These are phyloP conservation scores for Colletotrichum musicola DNA, from an alignment of 2,329 filamentous ascomycete genomes.

Conservation along the genomic window DNA sequence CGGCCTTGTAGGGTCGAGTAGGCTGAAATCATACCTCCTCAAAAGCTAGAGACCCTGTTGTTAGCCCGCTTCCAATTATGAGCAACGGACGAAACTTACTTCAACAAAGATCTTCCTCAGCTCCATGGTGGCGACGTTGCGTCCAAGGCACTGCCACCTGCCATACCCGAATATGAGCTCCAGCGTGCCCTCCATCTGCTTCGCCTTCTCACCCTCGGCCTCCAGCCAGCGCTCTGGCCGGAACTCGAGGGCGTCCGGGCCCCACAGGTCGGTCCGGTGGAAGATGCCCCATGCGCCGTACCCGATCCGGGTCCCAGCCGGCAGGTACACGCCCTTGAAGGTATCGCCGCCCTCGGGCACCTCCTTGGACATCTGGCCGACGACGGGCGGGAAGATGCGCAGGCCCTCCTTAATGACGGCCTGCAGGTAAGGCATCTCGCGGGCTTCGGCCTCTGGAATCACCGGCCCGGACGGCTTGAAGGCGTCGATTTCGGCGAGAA, in stretches of 20 bases:
- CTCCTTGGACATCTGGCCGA: slow-evolving; percentile 53
- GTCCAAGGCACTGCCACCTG: slow-evolving; percentile 54
- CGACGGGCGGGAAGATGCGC: slow-evolving; percentile 53
- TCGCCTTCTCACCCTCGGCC: slow-evolving; percentile 45
- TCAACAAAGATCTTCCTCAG: slow-evolving; percentile 47
- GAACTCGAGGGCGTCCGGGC: slow-evolving; percentile 27
- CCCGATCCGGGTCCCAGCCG: slow-evolving; percentile 49
- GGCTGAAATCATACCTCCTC: slow-evolving; percentile 46
- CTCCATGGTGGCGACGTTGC: slow-evolving; percentile 54
- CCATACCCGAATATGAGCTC: slow-evolving; percentile 57
- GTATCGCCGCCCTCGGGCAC: slow-evolving; percentile 52
- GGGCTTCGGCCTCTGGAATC: slow-evolving; percentile 51
- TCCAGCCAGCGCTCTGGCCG: slow-evolving; percentile 40
- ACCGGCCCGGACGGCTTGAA: slow-evolving; percentile 27
- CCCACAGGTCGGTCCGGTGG: slow-evolving; percentile 31
- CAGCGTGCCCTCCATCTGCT: slow-evolving; percentile 51
- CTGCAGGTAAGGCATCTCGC: slow-evolving; percentile 58
- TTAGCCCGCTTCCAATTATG: not conserved
- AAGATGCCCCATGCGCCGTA: slow-evolving; percentile 53
- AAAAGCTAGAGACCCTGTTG: slow-evolving; percentile 42
- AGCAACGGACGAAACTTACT: slow-evolving; percentile 42
- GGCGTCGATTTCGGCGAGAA: slow-evolving; percentile 59
- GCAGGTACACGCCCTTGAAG: slow-evolving; percentile 50
- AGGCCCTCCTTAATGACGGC: slow-evolving; percentile 65
- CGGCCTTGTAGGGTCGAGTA: slow-evolving; percentile 47